Percentiles rank a stretch among this genome's conserved stretches.
These are phyloP conservation scores for Dendrostoma leiphaemia DNA, from an alignment of 2,329 filamentous ascomycete genomes.

Conservation along the genomic window DNA sequence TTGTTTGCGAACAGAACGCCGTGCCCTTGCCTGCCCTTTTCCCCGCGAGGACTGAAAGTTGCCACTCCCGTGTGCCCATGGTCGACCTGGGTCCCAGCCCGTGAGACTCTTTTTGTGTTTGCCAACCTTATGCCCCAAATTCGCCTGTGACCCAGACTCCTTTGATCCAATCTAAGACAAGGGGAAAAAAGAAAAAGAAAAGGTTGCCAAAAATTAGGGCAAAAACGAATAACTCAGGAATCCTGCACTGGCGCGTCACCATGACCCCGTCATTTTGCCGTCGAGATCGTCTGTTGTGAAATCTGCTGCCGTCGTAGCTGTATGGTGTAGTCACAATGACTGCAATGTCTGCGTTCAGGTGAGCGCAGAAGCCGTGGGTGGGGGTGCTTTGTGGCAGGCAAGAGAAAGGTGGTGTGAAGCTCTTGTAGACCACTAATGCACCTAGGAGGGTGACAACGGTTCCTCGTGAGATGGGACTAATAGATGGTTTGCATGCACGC, in stretches of 20 bases:
- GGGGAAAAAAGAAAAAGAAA: neutral
- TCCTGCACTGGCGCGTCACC: neutral
- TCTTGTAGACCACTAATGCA: slow-evolving; percentile 16
- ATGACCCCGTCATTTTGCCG: neutral
- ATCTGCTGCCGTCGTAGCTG: neutral
- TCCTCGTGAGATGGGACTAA: slow-evolving; percentile 4
- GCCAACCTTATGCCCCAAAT: neutral
- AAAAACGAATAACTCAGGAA: neutral
- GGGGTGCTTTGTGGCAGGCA: slow-evolving; percentile 9
- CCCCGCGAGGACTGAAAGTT: neutral
- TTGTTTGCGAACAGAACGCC: neutral
- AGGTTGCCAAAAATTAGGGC: neutral
- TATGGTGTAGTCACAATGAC: neutral
- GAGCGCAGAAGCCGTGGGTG: neutral
- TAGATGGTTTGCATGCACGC: slow-evolving; percentile 3
- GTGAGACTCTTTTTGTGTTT: neutral
- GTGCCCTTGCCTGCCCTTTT: neutral
- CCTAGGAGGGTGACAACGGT: slow-evolving; percentile 4
- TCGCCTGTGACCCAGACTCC: neutral
- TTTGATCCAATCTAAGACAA: neutral
- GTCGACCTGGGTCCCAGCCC: neutral
- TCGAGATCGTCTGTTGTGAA: neutral
- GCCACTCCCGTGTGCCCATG: neutral
- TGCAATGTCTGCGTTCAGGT: slow-evolving; percentile 6
- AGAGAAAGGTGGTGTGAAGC: slow-evolving; percentile 9